A percentile compares a stretch with the other conserved stretches of the same genome.
phyloP scores from a whole-genome alignment of 1,139 yeast genomes.

The Candida smagusa region DNA sequence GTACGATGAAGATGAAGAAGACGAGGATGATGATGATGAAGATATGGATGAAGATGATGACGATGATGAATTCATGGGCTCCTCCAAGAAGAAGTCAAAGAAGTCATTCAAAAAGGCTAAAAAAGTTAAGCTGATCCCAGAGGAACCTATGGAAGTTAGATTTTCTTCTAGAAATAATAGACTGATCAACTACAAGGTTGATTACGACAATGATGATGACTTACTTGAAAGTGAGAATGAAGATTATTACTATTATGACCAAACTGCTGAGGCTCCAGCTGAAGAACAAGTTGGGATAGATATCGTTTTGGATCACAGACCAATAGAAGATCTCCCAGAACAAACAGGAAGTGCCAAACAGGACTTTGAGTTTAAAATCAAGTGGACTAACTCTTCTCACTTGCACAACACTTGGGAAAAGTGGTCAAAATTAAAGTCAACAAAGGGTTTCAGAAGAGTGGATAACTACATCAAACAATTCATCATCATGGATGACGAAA shows the following conservation, averaged over 20 bases:
- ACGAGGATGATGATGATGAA: conserved; percentile 22
- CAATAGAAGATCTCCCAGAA: conserved; percentile 34
- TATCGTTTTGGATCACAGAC: conserved; percentile 52
- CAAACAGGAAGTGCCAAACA: conserved; percentile 53
- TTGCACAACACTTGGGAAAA: conserved; percentile 94
- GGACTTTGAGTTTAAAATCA: conserved; percentile 64
- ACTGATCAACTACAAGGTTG: conserved; percentile 74
- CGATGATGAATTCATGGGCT: conserved; percentile 26
- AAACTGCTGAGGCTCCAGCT: conserved; percentile 21
- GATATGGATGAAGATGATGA: conserved; percentile 27
- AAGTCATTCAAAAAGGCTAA: conserved; percentile 5
- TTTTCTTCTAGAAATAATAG: conserved; percentile 73
- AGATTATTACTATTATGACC: conserved; percentile 39
- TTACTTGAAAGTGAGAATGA: conserved; percentile 56
- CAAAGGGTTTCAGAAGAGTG: conserved; percentile 77
- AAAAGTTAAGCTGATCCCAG: conserved; percentile 10
- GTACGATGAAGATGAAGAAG: conserved; percentile 25
- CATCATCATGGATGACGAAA: conserved; percentile 68
- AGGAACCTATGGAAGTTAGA: conserved; percentile 48
- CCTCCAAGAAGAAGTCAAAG: conserved; percentile 14
- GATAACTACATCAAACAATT: conserved; percentile 86
- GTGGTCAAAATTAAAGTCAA: conserved; percentile 52
- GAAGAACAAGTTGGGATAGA: conserved; percentile 49
- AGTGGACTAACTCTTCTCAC: conserved; percentile 89
- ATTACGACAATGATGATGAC: conserved; percentile 64